A percentile compares a stretch with the other conserved stretches of the same genome.
Conservation (phyloP, 2,329 filamentous ascomycete genomes). For the Pyrenophora graminea region DNA sequence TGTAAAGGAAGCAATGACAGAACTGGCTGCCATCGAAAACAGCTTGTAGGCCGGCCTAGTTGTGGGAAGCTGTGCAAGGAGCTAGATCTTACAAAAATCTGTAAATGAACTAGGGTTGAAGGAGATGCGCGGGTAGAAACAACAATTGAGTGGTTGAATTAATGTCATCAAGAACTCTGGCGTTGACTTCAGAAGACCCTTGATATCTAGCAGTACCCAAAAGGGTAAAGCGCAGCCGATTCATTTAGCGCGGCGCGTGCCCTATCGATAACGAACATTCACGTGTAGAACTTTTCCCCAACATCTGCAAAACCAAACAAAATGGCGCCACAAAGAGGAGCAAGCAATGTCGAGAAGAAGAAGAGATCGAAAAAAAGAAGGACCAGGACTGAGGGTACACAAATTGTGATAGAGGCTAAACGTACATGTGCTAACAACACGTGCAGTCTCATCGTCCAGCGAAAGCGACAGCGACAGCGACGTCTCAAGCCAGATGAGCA, state of each 20-base stretch:
- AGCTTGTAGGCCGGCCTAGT: slow-evolving; percentile 1
- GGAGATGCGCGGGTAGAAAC: no score
- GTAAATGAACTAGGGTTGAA: no score
- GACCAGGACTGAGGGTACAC: slow-evolving; percentile 35
- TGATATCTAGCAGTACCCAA: neutral
- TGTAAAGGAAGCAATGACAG: slow-evolving; percentile 30
- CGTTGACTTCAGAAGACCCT: no score
- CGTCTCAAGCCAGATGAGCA: slow-evolving; percentile 21
- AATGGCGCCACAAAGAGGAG: slow-evolving; percentile 31
- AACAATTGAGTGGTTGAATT: no score
- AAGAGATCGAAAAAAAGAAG: slow-evolving; percentile 38
- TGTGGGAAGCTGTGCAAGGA: no score
- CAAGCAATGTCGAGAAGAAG: slow-evolving; percentile 26
- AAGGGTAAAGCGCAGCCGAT: slow-evolving; percentile 4
- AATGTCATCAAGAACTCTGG: no score
- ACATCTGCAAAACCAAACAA: slow-evolving; percentile 4
- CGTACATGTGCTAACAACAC: slow-evolving; percentile 11
- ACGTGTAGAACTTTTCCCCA: slow-evolving; percentile 26
- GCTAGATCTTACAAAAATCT: no score
- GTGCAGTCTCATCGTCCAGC: slow-evolving; percentile 36
- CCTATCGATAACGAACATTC: slow-evolving; percentile 28
- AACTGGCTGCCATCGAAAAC: slow-evolving; percentile 34
- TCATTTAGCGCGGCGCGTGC: slow-evolving; percentile 13
- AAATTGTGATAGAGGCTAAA: neutral
- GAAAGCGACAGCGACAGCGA: slow-evolving; percentile 43